phyloP scores from a whole-genome alignment of 495 filamentous ascomycete genomes.

The Chaetomium fimeti region DNA sequence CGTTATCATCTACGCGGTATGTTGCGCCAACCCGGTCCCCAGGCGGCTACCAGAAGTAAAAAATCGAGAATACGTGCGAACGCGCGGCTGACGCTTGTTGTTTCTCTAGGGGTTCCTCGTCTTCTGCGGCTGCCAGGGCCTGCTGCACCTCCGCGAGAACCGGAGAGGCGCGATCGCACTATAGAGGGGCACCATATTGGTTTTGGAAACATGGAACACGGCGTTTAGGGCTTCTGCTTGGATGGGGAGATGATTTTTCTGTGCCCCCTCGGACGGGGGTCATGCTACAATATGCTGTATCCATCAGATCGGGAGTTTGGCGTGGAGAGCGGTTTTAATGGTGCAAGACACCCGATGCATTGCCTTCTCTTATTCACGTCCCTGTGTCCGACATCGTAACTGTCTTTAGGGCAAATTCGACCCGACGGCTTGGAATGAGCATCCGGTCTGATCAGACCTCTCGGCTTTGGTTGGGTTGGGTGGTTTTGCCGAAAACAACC shows the following conservation, averaged over 20 bases:
- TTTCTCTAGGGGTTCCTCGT: conserved; percentile 71
- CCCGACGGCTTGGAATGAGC: background rate
- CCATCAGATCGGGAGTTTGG: conserved; percentile 12
- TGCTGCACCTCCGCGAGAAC: conserved; percentile 72
- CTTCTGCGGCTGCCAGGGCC: conserved; percentile 84
- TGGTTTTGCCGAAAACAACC: background rate
- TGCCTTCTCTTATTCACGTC: background rate
- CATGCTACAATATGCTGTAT: conserved; percentile 18
- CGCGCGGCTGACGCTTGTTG: conserved; percentile 18
- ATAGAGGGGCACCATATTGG: conserved; percentile 30
- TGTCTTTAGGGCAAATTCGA: background rate
- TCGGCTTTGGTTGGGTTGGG: background rate
- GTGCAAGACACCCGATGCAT: background rate
- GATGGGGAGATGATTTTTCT: conserved; percentile 7
- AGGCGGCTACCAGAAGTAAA: background rate
- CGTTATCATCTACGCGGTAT: conserved; percentile 80
- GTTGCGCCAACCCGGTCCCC: conserved; percentile 29
- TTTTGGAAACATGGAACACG: conserved; percentile 19
- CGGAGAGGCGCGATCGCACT: conserved; percentile 80
- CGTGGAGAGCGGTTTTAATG: conserved; percentile 2
- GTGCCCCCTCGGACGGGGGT: conserved; percentile 7
- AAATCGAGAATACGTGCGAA: background rate
- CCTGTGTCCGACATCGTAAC: background rate
- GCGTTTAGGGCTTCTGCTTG: conserved; percentile 31
- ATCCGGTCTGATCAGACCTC: background rate